These are phyloP conservation scores for Candida anutae DNA, from an alignment of 1,139 yeast species.

Conservation along the genomic window DNA sequence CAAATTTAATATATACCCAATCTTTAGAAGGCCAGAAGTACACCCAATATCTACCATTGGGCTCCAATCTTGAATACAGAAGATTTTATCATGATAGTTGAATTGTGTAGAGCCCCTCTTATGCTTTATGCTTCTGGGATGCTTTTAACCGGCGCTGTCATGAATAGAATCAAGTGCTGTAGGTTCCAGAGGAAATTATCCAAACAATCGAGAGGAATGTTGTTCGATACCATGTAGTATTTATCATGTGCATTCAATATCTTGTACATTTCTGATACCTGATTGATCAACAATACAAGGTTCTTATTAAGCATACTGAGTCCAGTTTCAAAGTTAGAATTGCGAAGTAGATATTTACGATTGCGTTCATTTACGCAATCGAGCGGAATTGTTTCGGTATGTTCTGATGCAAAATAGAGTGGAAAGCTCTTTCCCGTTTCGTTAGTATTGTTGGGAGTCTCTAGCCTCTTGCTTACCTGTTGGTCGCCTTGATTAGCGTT, in stretches of 20 bases:
- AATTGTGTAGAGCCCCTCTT: no score
- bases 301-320: slow-evolving; percentile 27
- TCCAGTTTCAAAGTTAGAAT: slow-evolving; percentile 28
- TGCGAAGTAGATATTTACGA: slow-evolving; percentile 10
- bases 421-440: slow-evolving; percentile 12
- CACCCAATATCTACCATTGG: no score
- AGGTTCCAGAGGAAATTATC: slow-evolving; percentile 40
- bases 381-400: slow-evolving; percentile 14
- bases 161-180: slow-evolving; percentile 27
- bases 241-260: slow-evolving; percentile 9
- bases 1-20: no score
- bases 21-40: no score
- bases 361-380: slow-evolving; percentile 5
- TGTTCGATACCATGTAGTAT: slow-evolving; percentile 7
- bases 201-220: slow-evolving; percentile 31
- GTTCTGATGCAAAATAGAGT: slow-evolving; percentile 19
- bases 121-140: no score
- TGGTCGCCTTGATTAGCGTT: slow-evolving; percentile 14
- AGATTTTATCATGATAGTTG: no score
- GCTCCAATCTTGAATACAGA: no score
- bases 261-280: slow-evolving; percentile 14
- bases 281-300: slow-evolving; percentile 18
- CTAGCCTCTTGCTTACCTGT: neutral
- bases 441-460: slow-evolving; percentile 3
- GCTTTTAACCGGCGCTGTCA: slow-evolving; percentile 22